Base-by-base conservation (phyloP, 345 rosid species). In the Lenwebbia sp. region DNA sequence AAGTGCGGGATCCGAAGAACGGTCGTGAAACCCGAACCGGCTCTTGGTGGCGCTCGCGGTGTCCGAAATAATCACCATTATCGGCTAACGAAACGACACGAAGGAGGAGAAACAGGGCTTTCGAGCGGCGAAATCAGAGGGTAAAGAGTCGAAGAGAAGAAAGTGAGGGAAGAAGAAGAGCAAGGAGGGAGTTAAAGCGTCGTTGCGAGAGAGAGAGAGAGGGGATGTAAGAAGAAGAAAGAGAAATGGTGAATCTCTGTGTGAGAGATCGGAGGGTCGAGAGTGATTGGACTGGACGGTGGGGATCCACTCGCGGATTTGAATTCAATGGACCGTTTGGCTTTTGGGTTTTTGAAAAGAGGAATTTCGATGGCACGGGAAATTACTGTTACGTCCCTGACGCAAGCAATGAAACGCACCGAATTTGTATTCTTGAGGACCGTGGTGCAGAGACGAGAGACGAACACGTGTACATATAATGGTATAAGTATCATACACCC, bases 21-120 rank as follows among this genome's bases (percentile, higher is more conserved):
- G 95, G 89, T 92, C 90, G 84, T 92, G 93, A 90, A 96, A 97
- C 28, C 99, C 99, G 86, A 96, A 94, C 54, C 99, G 92, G 90
- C 94, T 91, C 94, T 93, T 96, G 83, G 94, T 91, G 37, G 97
- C 98, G 82, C 96, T 95, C 40, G 97, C 95, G 11, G 96, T 92
- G 85, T 98, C 99, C 5, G 95, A 92, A 30, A 94, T 86, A 83
- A 96, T 93, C 88, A 98, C 95, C 99, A 96, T 96, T 11, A 44
- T 54, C 41, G 88, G 44, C 55, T 10, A 33, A 28, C 55, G 52
- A 25, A 23, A 10, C 19, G 44, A 26, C n/a, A 30, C 9, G 54
- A 21, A 8, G 13, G n/a, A 82, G 44, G 82, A 82, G 52, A 50
- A 49, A 50, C 12, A 58, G 85, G 70, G 54, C 33, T 51, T 8